A percentile compares a stretch with the other conserved stretches of the same genome.
Conservation (phyloP, 495 filamentous ascomycete species). For the Neurospora africana region DNA sequence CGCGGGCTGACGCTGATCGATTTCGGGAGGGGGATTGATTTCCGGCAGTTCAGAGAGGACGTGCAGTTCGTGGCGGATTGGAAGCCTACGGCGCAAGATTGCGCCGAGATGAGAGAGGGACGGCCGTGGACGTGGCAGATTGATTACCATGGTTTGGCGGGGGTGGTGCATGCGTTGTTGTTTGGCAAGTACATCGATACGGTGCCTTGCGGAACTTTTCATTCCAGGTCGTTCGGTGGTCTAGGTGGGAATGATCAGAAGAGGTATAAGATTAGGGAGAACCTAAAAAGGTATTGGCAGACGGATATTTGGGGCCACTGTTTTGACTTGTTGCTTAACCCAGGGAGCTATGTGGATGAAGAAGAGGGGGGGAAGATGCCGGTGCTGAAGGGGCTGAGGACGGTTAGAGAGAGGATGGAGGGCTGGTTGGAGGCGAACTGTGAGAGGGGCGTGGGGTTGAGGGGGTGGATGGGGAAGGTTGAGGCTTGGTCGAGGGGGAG, state of each 20-base stretch:
- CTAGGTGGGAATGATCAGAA: conserved; percentile 35
- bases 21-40: conserved; percentile 90
- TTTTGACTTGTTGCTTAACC: conserved; percentile 84
- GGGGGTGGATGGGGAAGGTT: conserved; percentile 56
- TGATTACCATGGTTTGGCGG: conserved; percentile 86
- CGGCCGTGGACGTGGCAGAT: conserved; percentile 94
- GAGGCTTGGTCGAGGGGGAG: conserved; percentile 41
- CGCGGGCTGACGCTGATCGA: conserved; percentile 85
- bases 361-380: conserved; percentile 56
- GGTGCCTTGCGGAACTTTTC: conserved; percentile 26
- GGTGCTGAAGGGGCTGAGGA: conserved; percentile 52
- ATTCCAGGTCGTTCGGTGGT: conserved; percentile 14
- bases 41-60: conserved; percentile 64
- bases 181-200: conserved; percentile 95
- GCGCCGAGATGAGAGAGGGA: conserved; percentile 86
- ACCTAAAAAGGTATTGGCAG: conserved; percentile 90
- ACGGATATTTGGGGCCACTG: conserved; percentile 74
- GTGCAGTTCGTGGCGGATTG: conserved; percentile 93
- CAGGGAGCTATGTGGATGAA: conserved; percentile 45
- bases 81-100: conserved; percentile 74
- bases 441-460: conserved; percentile 71
- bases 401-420: conserved; percentile 71
- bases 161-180: conserved; percentile 71
- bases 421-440: conserved; percentile 66
- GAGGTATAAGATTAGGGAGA: conserved; percentile 59